Evolutionary conservation across 2,329 filamentous ascomycete genomes (phyloP).

Genomic region (Pseudogymnoascus sp.): DNA sequence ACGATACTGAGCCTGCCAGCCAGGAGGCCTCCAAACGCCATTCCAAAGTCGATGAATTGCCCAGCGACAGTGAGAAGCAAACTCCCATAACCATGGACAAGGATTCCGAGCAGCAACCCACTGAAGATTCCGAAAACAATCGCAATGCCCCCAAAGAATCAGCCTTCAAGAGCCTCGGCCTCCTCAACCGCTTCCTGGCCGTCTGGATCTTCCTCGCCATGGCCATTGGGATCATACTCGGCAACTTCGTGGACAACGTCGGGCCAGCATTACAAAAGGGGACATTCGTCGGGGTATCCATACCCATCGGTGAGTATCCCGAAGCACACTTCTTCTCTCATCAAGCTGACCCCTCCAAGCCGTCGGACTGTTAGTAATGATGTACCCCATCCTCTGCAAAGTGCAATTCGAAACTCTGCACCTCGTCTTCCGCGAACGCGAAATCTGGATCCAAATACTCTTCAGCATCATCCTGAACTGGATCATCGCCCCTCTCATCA

Average conservation of each 20-base stretch:
- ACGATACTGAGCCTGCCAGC: not conserved
- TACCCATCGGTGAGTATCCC: conserved; percentile 48
- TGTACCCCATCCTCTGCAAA: conserved; percentile 89
- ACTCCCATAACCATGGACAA: not conserved
- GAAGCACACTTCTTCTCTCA: not conserved
- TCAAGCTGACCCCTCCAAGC: conserved; percentile 39
- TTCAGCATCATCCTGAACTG: conserved; percentile 76
- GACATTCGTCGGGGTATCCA: conserved; percentile 53
- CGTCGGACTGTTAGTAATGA: conserved; percentile 78
- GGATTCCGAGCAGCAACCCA: not conserved
- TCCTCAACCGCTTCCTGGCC: conserved; percentile 44
- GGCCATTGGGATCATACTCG: conserved; percentile 54
- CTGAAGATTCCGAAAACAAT: not conserved
- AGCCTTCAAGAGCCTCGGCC: conserved; percentile 30
- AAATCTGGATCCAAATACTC: conserved; percentile 69
- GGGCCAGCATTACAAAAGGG: conserved; percentile 51
- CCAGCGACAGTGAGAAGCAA: not conserved
- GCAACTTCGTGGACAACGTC: conserved; percentile 51
- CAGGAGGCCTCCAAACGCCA: not conserved
- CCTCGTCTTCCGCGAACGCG: conserved; percentile 50
- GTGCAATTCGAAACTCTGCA: conserved; percentile 72
- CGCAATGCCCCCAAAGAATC: not conserved
- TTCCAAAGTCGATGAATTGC: not conserved
- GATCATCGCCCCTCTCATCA: conserved; percentile 73
- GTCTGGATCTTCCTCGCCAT: conserved; percentile 61